Evolutionary conservation across 768 basidiomycete species (phyloP), one percentile per base, ranked within the genome.

Genomic region (Mycena rebaudengoi): DNA sequence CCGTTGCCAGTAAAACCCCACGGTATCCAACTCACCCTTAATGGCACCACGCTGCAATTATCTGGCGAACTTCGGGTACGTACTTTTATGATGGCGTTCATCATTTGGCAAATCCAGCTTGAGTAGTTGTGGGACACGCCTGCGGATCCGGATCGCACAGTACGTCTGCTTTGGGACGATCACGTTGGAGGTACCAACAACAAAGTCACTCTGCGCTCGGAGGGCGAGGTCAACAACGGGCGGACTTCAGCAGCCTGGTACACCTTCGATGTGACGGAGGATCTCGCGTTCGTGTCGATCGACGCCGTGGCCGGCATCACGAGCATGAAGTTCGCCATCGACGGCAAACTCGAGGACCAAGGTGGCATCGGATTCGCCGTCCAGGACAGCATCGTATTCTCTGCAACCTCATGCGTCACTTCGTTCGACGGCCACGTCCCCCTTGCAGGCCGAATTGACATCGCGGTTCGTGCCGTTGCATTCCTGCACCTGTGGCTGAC

Each of bases 111-210:
- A 44, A 12, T 29, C 25, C 4, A 51, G 16, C 2, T 4, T 26
- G 5, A n/a, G 16, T 45, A 61, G 60, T 45, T 61, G 3, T 61
- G 60, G 60, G 46, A 53, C 29, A 44, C 39, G 43, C 28, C 60
- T 5, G 5, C 35, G 11, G 60, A 46, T 8, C 0, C 48, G 7
- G 20, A 2, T 7, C 23, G 26, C 25, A 46, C 50, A 1, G 51
- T 61, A 7, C 30, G 5, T 16, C 0, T 61, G 25, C 43, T 52
- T 26, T 61, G 60, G 60, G 33, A 53, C n/a, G 60, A 61, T 25
- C 60, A 61, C 25, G 14, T 32, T 16, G 48, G 58, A 8, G 39
- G 37, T 8, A 33, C 26, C 12, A 25, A 29, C 20, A 51, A 60
- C 21, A n/a, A n/a, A n/a, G n/a, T 39, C 29, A 32, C 58, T 1